Percentiles rank a stretch among this genome's conserved stretches.
phyloP scores from a whole-genome alignment of 208 protist genomes.

The Leptomonas pyrrhocoris region DNA sequence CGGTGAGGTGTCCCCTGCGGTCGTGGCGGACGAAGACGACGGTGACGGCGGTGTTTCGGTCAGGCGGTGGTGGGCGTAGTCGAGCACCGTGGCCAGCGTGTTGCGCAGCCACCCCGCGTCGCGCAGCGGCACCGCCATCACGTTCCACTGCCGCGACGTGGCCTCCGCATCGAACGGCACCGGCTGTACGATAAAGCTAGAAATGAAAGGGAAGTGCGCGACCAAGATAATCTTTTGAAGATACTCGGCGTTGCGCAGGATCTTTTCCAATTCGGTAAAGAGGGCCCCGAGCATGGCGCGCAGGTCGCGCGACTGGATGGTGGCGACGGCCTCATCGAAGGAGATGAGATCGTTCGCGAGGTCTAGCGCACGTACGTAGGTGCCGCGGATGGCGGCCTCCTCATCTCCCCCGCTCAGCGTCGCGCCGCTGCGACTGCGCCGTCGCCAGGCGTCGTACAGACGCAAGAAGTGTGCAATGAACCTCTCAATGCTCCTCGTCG shows the following conservation, averaged over 20 bases:
- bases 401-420: slow-evolving; percentile 35
- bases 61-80: slow-evolving; percentile 21
- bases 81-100: slow-evolving; percentile 34
- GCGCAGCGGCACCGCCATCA: slow-evolving; percentile 37
- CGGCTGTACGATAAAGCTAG: slow-evolving; percentile 46
- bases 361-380: slow-evolving; percentile 57
- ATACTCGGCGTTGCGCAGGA: slow-evolving; percentile 83
- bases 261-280: slow-evolving; percentile 81
- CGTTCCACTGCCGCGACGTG: slow-evolving; percentile 50
- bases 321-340: slow-evolving; percentile 73
- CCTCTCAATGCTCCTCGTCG: slow-evolving; percentile 61
- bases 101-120: slow-evolving; percentile 38
- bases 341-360: slow-evolving; percentile 61
- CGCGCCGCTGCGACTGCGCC: slow-evolving; percentile 40
- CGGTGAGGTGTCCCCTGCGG: not conserved
- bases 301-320: slow-evolving; percentile 63
- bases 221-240: slow-evolving; percentile 69
- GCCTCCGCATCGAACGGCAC: slow-evolving; percentile 47
- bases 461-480: slow-evolving; percentile 77
- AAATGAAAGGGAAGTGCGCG: slow-evolving; percentile 76
- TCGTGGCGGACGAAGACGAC: not conserved
- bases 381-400: slow-evolving; percentile 63
- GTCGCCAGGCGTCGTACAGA: slow-evolving; percentile 78
- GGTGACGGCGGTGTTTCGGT: not conserved
- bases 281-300: slow-evolving; percentile 70